Evolutionary conservation across 257 asterid genomes (phyloP), one percentile per base, ranked within the genome.

Genomic region (Ajuga chamaepitys): DNA sequence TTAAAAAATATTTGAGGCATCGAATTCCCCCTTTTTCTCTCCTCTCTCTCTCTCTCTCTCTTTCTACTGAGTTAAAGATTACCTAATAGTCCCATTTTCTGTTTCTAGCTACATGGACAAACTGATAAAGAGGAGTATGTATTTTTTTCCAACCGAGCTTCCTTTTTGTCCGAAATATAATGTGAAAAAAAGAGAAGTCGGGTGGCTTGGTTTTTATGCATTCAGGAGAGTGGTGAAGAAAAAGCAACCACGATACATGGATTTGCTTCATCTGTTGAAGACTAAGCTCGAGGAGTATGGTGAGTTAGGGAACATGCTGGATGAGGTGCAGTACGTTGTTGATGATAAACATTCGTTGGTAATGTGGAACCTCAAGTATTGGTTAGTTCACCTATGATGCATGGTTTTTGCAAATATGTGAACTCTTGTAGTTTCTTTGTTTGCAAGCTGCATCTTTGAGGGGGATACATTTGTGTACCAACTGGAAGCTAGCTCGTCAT

Each of bases 181-280:
- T n/a, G n/a, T n/a, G n/a, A n/a, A n/a, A n/a, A n/a, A n/a, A n/a
- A n/a, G n/a, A n/a, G n/a, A n/a, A n/a, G n/a, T n/a, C n/a, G n/a
- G n/a, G n/a, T n/a, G n/a, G n/a, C n/a, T n/a, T 75, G 68, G 97
- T 88, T 69, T 86, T 55, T 74, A 72, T 40, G 97, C 96, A 24
- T 87, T 80, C 53, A 45, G 62, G 17, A 84, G 80, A 40, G 95
- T 83, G 50, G 34, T 92, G 59, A 72, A 67, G 75, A 85, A 85
- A 72, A 92, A 92, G 64, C 86, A 89, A 41, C 75, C 93, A 1
- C 73, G 81, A 9, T 68, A 86, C 79, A 78, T 57, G 58, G 72
- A 70, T 71, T 58, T 92, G 70, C 62, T 89, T 62, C 50, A 38
- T 57, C 16, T 78, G 41, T 42, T 92, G 58, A 66, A 68, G 56